Percentiles rank a stretch among this genome's conserved stretches.
phyloP scores from a whole-genome alignment of 805 yeast genomes.

The Lachancea waltii region DNA sequence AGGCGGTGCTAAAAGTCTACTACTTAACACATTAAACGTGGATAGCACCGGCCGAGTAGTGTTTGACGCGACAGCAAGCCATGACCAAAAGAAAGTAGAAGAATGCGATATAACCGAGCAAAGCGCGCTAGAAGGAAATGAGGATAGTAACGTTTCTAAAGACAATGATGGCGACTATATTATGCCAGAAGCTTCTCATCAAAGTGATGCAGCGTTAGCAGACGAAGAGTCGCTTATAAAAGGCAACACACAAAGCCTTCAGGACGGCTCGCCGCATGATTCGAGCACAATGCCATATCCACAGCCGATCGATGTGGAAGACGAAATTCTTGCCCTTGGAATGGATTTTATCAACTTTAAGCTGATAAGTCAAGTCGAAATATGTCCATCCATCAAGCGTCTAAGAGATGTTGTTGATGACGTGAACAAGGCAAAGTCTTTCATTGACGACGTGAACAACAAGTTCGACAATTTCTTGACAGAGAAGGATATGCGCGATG shows the following conservation, averaged over 20 bases:
- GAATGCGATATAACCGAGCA: slow-evolving; percentile 19
- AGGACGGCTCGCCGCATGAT: too few species aligned
- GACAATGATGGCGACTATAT: slow-evolving; percentile 7
- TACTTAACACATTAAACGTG: slow-evolving; percentile 54
- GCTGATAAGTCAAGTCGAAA: slow-evolving; percentile 30
- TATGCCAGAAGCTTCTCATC: slow-evolving; percentile 3
- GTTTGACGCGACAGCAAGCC: slow-evolving; percentile 49
- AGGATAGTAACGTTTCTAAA: slow-evolving; percentile 19
- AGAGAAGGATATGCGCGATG: slow-evolving; percentile 28
- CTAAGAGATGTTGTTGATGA: slow-evolving; percentile 53
- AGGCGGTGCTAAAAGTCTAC: slow-evolving; percentile 70
- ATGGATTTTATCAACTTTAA: slow-evolving; percentile 29
- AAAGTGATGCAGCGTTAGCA: not conserved
- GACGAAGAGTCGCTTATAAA: slow-evolving; percentile 1
- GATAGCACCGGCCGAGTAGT: slow-evolving; percentile 51
- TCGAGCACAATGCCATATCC: not conserved
- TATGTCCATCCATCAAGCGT: slow-evolving; percentile 69
- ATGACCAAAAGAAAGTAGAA: slow-evolving; percentile 1
- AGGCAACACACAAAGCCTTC: too few species aligned
- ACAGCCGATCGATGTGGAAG: slow-evolving; percentile 17
- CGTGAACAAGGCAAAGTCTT: slow-evolving; percentile 44
- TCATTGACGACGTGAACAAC: slow-evolving; percentile 38
- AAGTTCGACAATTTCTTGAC: slow-evolving; percentile 25
- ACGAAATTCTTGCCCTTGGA: slow-evolving; percentile 31
- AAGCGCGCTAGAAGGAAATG: too few species aligned